A percentile compares a stretch with the other conserved stretches of the same genome.
Evolutionary conservation across 208 protist species (phyloP).

Genomic region (Phytomonas sp.): DNA sequence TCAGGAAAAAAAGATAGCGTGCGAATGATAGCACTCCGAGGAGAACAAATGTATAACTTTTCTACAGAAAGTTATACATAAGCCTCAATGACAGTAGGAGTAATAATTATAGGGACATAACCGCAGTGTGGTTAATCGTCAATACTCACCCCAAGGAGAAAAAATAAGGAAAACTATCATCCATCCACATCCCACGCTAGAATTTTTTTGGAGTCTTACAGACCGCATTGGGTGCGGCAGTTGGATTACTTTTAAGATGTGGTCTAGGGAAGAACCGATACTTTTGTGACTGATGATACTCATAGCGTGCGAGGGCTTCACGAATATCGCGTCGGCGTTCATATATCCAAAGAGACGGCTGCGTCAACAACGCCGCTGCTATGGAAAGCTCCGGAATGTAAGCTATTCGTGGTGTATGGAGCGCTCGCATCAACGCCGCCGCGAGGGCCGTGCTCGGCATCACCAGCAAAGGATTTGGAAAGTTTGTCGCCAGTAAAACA

Average conservation of each 20-base stretch:
- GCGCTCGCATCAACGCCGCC: constrained; percentile 44
- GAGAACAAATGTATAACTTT: background rate
- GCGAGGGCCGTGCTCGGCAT: constrained; percentile 53
- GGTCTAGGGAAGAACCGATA: constrained; percentile 51
- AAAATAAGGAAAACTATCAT: background rate
- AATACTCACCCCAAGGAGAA: background rate
- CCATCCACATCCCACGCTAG: background rate
- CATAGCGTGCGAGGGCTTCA: constrained; percentile 13
- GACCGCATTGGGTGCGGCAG: constrained; percentile 40
- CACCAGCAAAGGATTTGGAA: constrained; percentile 51
- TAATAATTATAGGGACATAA: background rate
- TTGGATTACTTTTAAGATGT: constrained; percentile 59
- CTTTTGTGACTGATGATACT: constrained; percentile 18
- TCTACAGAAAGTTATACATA: background rate
- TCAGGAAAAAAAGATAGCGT: background rate
- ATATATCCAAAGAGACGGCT: constrained; percentile 57
- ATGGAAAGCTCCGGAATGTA: constrained; percentile 67
- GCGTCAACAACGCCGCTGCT: constrained; percentile 50
- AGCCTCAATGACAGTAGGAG: background rate
- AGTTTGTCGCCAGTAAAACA: constrained; percentile 58
- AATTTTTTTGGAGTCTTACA: constrained; percentile 2
- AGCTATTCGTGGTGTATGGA: constrained; percentile 47
- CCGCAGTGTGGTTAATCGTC: background rate
- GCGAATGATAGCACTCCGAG: background rate
- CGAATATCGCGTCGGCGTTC: constrained; percentile 16